Evolutionary conservation across 2,329 filamentous ascomycete genomes (phyloP).

Genomic region (Colletotrichum sidae): DNA sequence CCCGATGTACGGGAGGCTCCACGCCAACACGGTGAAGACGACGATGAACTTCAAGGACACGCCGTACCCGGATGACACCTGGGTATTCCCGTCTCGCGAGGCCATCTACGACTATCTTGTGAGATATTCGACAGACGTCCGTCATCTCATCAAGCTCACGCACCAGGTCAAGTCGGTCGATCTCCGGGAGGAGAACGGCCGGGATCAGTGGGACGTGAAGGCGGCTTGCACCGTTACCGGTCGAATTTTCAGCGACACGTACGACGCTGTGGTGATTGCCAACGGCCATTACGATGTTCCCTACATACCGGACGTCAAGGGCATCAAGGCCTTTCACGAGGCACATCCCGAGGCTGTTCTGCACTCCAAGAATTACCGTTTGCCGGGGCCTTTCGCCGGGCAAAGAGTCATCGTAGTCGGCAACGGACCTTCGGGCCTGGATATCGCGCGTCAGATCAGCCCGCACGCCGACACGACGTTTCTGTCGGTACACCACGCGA

Average conservation of each 20-base stretch:
- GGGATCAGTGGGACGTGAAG: constrained; percentile 71
- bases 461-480: constrained; percentile 69
- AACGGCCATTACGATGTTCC: constrained; percentile 81
- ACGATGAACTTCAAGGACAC: constrained; percentile 85
- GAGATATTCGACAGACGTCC: constrained; percentile 76
- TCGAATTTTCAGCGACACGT: constrained; percentile 57
- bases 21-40: constrained; percentile 86
- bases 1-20: constrained; percentile 83
- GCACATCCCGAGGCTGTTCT: constrained; percentile 70
- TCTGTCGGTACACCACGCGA: constrained; percentile 69
- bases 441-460: constrained; percentile 83
- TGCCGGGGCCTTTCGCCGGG: constrained; percentile 68
- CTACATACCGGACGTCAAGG: constrained; percentile 72
- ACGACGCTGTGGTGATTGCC: constrained; percentile 81
- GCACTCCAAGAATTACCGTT: constrained; percentile 86
- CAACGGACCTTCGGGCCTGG: constrained; percentile 84
- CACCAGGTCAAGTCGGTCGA: constrained; percentile 75
- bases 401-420: constrained; percentile 88
- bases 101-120: constrained; percentile 80
- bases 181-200: constrained; percentile 42
- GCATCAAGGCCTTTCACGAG: constrained; percentile 69
- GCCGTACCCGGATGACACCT: constrained; percentile 70
- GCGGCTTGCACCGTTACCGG: constrained; percentile 62
- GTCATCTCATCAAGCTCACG: constrained; percentile 75
- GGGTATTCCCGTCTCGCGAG: constrained; percentile 80